Base-by-base conservation (phyloP, 179 eudicot genomes). In the Pouteria campechiana region DNA sequence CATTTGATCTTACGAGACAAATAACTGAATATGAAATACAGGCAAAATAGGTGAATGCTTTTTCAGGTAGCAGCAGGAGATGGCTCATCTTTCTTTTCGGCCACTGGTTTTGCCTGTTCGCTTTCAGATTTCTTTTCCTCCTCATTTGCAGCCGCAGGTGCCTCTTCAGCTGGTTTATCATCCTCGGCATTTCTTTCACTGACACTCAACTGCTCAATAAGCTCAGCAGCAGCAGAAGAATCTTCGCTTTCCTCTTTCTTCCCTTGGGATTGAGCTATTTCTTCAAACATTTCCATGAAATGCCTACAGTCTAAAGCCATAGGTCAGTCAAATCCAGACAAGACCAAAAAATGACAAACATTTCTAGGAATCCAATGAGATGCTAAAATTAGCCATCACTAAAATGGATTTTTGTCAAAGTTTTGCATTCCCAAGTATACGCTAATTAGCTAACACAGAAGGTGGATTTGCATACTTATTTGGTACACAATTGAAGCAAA, bases 281-380 rank as follows among this genome's bases (percentile, higher is more conserved):
- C 83, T 64, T 67, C 70, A 52, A 79, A 55, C 32, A 35, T 57
- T 55, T 76, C 83, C 78, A 70, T 83, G 67, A 83, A 83, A 14
- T 41, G 37, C 49, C 65, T 80, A 73, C 74, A 63, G 57, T 80
- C 94, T 83, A 69, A 23, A 15, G n/a, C n/a, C n/a, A n/a, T n/a
- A n/a, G n/a, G n/a, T n/a, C n/a, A n/a, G n/a, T n/a, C n/a, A n/a
- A n/a, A n/a, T n/a, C n/a, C n/a, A n/a, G n/a, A n/a, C n/a, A n/a
- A n/a, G n/a, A n/a, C n/a, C n/a, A n/a, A n/a, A n/a, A n/a, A n/a
- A n/a, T n/a, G n/a, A n/a, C n/a, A n/a, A n/a, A n/a, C n/a, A n/a
- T n/a, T n/a, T n/a, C n/a, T n/a, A n/a, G n/a, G n/a, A n/a, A n/a
- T n/a, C n/a, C n/a, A n/a, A n/a, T n/a, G n/a, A n/a, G n/a, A n/a